Conservation (phyloP, 2,329 filamentous ascomycete genomes). For the Phialophora expanda region DNA sequence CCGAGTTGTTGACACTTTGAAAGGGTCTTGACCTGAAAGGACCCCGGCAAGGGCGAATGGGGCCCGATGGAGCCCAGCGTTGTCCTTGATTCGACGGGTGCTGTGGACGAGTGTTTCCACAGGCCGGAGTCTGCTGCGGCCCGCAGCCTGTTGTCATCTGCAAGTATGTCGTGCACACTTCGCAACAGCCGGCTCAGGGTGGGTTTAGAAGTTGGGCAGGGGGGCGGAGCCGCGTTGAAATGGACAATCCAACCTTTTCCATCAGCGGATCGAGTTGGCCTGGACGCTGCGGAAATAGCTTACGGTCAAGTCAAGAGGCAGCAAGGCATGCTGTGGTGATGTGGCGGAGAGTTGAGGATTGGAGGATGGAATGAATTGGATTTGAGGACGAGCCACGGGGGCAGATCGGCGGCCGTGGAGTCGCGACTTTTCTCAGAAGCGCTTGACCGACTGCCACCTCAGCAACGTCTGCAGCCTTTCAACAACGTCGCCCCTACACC, state of each 20-base stretch:
- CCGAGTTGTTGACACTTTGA: constrained; percentile 9
- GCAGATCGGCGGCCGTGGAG: not conserved
- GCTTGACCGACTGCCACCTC: not conserved
- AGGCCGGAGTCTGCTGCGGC: constrained; percentile 24
- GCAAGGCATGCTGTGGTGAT: not conserved
- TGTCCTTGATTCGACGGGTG: not conserved
- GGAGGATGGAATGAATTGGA: not conserved
- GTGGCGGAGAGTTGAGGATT: not conserved
- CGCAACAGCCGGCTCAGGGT: constrained; percentile 18
- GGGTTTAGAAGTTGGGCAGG: constrained; percentile 23
- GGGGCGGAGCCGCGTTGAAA: constrained; percentile 28
- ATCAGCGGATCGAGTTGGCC: constrained; percentile 16
- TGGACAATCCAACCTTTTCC: constrained; percentile 1
- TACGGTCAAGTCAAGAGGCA: not conserved
- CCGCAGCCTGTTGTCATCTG: constrained; percentile 32
- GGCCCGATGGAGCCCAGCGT: not conserved
- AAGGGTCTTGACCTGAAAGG: not conserved
- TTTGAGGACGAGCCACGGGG: not conserved
- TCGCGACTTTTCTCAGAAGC: not conserved
- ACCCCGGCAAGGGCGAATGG: constrained; percentile 13
- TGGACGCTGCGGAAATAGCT: not conserved
- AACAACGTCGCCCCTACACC: not conserved
- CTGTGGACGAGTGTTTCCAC: constrained; percentile 14
- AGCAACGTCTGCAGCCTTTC: not conserved
- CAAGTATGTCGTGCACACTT: constrained; percentile 35